Base-by-base conservation (phyloP, 2,329 filamentous ascomycete genomes). In the Colletotrichum orchidophilum region DNA sequence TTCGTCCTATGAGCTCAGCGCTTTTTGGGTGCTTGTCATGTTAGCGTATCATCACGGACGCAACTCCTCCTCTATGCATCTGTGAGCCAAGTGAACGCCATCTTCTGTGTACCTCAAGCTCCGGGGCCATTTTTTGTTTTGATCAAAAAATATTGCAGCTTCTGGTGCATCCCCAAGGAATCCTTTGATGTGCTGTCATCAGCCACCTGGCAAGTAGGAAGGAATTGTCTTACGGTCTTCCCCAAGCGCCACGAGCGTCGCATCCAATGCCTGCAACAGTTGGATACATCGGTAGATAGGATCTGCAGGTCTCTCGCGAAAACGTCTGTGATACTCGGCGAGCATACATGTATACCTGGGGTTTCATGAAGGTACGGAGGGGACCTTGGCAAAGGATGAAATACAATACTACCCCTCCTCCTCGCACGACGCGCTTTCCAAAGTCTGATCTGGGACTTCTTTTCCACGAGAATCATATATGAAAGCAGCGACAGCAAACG, bases 141-240 rank as follows among this genome's bases (percentile, higher is more conserved):
- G n/a, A n/a, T n/a, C n/a, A n/a, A n/a, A 46, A 18, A 21, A 46
- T 46, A 18, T 18, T 46, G 39, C 39, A 46, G n/a, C n/a, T n/a
- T n/a, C n/a, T n/a, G n/a, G n/a, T n/a, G n/a, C 18, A n/a, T 46
- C 39, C 0, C 39, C 39, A 4, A 9, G 39, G 21, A 46, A 46
- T 53, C 5, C 11, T 27, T 9, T 5, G 21, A 5, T 53, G 50
- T 21, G 1, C 13, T 15, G n/a, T 49, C 4, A 18, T 24, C 18
- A 12, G 1, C 35, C 5, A 46, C 11, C 7, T 24, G 24, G 4
- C 18, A 26, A 15, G 4, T 33, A 35, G 35, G 29, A 8, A 15
- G 31, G 29, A 11, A 12, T 39, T 29, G 13, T 52, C 52, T 64
- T 46, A 13, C 66, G 66, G 66, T 13, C 66, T 57, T 58, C 66